Conservation (phyloP, 2,329 filamentous ascomycete genomes). For the Fusarium udum region DNA sequence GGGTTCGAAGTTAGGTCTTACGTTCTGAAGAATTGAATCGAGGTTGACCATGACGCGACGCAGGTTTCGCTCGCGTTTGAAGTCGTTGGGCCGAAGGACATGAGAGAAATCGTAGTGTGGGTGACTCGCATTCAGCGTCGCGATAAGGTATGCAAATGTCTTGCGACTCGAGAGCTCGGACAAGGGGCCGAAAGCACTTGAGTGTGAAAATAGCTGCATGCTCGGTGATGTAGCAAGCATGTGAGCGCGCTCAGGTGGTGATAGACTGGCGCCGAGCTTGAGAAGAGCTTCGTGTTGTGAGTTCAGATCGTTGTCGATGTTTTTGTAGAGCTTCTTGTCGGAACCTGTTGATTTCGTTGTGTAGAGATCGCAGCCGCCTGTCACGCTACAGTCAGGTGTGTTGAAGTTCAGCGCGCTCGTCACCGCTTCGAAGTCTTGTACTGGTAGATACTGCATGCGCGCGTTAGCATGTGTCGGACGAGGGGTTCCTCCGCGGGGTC, state of each 20-base stretch:
- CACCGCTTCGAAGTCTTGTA: conserved; percentile 90
- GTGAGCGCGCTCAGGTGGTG: conserved; percentile 79
- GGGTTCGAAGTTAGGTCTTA: conserved; percentile 71
- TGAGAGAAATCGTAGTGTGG: conserved; percentile 94
- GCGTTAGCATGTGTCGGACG: conserved; percentile 29
- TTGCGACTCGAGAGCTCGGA: conserved; percentile 88
- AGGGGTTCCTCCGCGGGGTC: background rate
- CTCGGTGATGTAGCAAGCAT: conserved; percentile 73
- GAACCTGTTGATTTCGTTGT: conserved; percentile 95
- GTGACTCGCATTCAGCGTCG: conserved; percentile 94
- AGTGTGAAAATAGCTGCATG: conserved; percentile 72
- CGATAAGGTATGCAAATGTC: conserved; percentile 95
- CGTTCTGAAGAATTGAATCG: conserved; percentile 86
- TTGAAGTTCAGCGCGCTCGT: conserved; percentile 95
- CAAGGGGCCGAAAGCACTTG: conserved; percentile 90
- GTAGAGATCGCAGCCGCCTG: conserved; percentile 95
- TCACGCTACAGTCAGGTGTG: conserved; percentile 89
- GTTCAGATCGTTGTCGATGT: conserved; percentile 90
- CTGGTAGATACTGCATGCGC: conserved; percentile 79
- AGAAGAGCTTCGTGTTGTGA: conserved; percentile 90
- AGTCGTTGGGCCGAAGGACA: conserved; percentile 87
- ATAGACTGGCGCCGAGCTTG: conserved; percentile 85
- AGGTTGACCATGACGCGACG: conserved; percentile 86
- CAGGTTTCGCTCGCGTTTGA: conserved; percentile 83
- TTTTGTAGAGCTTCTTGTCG: conserved; percentile 97